Conservation (phyloP, 1,139 yeast genomes). For the Suhomyces bokatorum region DNA sequence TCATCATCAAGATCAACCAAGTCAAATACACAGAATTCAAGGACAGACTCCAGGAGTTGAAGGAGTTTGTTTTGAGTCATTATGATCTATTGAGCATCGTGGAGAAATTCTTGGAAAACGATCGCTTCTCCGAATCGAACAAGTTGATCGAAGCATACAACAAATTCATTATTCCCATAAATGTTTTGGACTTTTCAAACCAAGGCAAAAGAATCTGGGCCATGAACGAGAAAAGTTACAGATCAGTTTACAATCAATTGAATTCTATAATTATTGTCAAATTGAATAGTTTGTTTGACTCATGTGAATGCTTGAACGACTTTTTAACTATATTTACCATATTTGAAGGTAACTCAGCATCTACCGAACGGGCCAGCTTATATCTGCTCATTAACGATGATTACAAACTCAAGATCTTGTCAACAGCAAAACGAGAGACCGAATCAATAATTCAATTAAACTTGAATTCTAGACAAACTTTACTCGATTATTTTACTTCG, state of each 20-base stretch:
- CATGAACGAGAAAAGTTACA: conserved; percentile 32
- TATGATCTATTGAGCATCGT: conserved; percentile 46
- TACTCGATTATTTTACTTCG: conserved; percentile 1
- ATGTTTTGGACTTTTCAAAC: conserved; percentile 36
- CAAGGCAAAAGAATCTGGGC: conserved; percentile 38
- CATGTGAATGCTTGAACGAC: conserved; percentile 32
- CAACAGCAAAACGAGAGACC: conserved; percentile 33
- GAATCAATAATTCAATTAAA: conserved; percentile 17
- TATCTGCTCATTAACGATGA: conserved; percentile 36
- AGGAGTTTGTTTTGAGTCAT: conserved; percentile 54
- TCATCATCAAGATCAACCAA: conserved; percentile 60
- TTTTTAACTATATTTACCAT: conserved; percentile 27
- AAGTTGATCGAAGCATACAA: conserved; percentile 35
- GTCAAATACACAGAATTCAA: conserved; percentile 43
- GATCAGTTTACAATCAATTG: conserved; percentile 23
- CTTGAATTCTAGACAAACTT: conserved; percentile 1
- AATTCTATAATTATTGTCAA: conserved; percentile 24
- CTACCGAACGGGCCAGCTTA: conserved; percentile 19
- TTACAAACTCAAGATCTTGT: conserved; percentile 34
- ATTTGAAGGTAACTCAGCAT: conserved; percentile 2
- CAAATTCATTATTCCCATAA: conserved; percentile 27
- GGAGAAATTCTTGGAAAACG: conserved; percentile 24
- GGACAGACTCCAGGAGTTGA: conserved; percentile 47
- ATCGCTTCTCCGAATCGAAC: conserved; percentile 15
- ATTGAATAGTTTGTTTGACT: conserved; percentile 28